A percentile compares a stretch with the other conserved stretches of the same genome.
Evolutionary conservation across 2,329 filamentous ascomycete genomes (phyloP).

Genomic region (Aspergillus puulaauensis): DNA sequence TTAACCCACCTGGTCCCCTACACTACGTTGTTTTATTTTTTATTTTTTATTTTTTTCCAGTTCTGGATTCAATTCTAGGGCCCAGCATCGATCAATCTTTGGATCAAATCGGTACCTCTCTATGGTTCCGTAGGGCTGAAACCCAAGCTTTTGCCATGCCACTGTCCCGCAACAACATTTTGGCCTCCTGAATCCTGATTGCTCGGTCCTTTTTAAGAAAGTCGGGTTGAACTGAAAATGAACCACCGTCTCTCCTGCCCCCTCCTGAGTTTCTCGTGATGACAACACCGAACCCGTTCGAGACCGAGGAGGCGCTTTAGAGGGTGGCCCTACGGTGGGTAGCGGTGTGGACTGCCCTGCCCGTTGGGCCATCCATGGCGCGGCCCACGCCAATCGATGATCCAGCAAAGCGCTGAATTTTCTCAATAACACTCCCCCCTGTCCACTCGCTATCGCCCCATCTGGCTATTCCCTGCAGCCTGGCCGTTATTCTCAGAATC

Average conservation of each 20-base stretch:
- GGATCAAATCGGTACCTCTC: not conserved
- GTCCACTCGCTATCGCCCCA: not conserved
- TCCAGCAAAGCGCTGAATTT: not conserved
- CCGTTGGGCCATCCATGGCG: not conserved
- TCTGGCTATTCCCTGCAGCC: not conserved
- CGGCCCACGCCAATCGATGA: not conserved
- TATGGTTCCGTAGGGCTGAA: constrained; percentile 2
- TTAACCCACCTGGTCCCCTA: not conserved
- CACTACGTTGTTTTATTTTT: not conserved
- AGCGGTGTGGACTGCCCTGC: not conserved
- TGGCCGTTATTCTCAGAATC: not conserved
- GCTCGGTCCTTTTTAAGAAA: not conserved
- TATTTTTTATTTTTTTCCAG: too few species aligned
- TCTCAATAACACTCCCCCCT: not conserved
- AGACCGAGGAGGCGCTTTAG: not conserved
- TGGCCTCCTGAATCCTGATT: not conserved
- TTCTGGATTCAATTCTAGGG: not conserved
- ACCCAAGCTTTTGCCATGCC: constrained; percentile 1
- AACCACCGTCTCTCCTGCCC: not conserved
- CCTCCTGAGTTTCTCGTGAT: not conserved
- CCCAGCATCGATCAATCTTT: not conserved
- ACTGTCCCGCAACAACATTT: not conserved
- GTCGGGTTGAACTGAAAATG: not conserved
- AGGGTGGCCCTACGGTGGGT: not conserved
- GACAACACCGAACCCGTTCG: not conserved